A percentile compares a stretch with the other conserved stretches of the same genome.
Conservation (phyloP, 345 rosid genomes). For the Excoecaria cochinchinensis region DNA sequence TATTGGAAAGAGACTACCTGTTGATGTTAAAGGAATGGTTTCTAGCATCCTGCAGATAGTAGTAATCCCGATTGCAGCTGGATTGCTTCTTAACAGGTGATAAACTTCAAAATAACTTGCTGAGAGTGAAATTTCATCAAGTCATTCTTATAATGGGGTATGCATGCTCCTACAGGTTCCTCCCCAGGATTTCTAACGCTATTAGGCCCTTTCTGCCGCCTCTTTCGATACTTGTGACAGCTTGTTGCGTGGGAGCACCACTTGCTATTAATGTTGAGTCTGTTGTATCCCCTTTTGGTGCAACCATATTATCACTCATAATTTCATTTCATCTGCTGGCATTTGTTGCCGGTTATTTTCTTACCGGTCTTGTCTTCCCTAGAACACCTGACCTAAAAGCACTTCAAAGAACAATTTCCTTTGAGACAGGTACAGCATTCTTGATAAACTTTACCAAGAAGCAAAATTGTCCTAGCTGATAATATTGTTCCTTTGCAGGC, state of each 20-base stretch:
- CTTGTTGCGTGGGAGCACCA: constrained; percentile 89
- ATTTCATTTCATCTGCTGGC: constrained; percentile 70
- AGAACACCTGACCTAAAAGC: constrained; percentile 57
- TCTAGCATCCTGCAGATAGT: constrained; percentile 90
- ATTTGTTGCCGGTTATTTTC: constrained; percentile 64
- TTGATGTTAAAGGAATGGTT: constrained; percentile 92
- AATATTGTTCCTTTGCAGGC: constrained; percentile 41
- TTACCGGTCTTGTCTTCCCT: constrained; percentile 57
- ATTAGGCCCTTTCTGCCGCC: constrained; percentile 71
- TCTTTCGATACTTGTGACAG: constrained; percentile 77
- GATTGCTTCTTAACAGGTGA: constrained; percentile 83
- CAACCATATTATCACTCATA: constrained; percentile 46
- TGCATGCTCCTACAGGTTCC: constrained; percentile 50
- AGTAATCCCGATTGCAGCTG: constrained; percentile 72
- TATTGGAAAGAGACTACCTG: constrained; percentile 82
- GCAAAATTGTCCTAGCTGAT: constrained; percentile 8
- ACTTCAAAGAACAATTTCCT: constrained; percentile 83
- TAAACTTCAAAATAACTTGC: not conserved
- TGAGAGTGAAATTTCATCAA: constrained; percentile 10
- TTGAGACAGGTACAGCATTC: constrained; percentile 61
- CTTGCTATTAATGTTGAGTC: constrained; percentile 76
- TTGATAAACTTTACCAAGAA: not conserved
- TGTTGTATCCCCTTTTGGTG: constrained; percentile 74
- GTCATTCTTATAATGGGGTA: not conserved
- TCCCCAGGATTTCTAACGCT: constrained; percentile 61